These are phyloP conservation scores for Przewalskia tangutica DNA, from an alignment of 257 asterid species.

Conservation along the genomic window DNA sequence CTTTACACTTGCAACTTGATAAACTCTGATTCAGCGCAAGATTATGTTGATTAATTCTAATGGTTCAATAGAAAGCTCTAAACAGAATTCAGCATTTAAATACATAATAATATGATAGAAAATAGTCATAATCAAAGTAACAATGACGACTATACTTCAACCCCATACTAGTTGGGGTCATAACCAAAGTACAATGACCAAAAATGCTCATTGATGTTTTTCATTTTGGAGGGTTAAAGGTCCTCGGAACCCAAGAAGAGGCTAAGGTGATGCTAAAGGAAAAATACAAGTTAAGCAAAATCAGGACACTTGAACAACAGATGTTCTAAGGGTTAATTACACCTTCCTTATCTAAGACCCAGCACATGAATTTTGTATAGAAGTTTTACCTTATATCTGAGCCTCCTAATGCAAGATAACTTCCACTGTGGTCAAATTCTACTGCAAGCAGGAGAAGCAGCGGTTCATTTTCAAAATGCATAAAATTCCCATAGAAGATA, in stretches of 20 bases:
- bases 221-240: neutral
- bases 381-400: constrained; percentile 48
- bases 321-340: neutral
- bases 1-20: constrained; percentile 58
- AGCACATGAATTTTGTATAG: neutral
- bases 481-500: neutral
- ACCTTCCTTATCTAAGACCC: neutral
- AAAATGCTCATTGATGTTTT: neutral
- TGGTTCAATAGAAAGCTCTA: neutral
- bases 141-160: neutral
- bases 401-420: constrained; percentile 66
- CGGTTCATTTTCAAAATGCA: neutral
- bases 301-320: neutral
- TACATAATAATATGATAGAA: neutral
- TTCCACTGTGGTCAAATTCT: constrained; percentile 70
- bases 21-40: constrained; percentile 29
- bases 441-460: constrained; percentile 32
- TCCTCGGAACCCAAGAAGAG: neutral
- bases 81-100: neutral
- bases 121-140: neutral
- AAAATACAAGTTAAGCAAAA: neutral
- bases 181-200: neutral
- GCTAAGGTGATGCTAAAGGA: neutral
- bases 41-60: neutral
- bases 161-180: neutral